phyloP scores from a whole-genome alignment of 176 grass and related monocot species.

The Microstegium vimineum region DNA sequence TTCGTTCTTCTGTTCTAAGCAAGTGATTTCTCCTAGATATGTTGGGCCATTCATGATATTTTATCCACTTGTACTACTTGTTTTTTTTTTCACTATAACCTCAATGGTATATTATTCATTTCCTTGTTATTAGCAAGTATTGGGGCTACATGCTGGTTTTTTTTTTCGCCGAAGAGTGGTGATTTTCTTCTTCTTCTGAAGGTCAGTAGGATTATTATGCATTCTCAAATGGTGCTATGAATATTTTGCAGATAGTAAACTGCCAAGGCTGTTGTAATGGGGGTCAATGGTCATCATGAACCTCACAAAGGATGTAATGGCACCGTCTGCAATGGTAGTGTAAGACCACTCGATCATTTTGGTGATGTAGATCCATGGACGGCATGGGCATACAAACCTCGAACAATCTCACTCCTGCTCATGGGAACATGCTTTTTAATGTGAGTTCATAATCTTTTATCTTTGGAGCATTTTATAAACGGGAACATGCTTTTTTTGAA shows the following conservation, averaged over 20 bases:
- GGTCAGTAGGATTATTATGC: constrained; percentile 7
- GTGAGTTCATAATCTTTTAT: constrained; percentile 44
- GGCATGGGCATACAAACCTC: constrained; percentile 93
- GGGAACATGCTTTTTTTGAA: not conserved
- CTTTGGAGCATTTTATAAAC: too few species aligned
- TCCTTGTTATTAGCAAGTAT: not conserved
- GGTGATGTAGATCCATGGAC: constrained; percentile 92
- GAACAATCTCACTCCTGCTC: constrained; percentile 75
- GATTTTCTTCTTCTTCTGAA: not conserved
- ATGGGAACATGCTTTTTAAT: constrained; percentile 87
- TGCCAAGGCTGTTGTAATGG: constrained; percentile 36
- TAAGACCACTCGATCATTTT: constrained; percentile 45
- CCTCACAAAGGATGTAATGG: constrained; percentile 33
- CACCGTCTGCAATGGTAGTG: constrained; percentile 41
- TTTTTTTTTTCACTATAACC: not conserved
- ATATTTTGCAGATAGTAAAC: constrained; percentile 28
- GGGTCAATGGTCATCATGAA: constrained; percentile 54
- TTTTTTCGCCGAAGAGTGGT: not conserved
- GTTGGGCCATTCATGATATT: constrained; percentile 15
- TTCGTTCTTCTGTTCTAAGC: not conserved
- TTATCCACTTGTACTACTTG: constrained; percentile 7
- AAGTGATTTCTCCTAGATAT: constrained; percentile 20
- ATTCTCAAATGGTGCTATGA: constrained; percentile 10
- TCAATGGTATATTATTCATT: constrained; percentile 9
- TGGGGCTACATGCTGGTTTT: not conserved